Percentiles rank a stretch among this genome's conserved stretches.
These are phyloP conservation scores for Dryas drummondii DNA, from an alignment of 306 rosid species.

Conservation along the genomic window DNA sequence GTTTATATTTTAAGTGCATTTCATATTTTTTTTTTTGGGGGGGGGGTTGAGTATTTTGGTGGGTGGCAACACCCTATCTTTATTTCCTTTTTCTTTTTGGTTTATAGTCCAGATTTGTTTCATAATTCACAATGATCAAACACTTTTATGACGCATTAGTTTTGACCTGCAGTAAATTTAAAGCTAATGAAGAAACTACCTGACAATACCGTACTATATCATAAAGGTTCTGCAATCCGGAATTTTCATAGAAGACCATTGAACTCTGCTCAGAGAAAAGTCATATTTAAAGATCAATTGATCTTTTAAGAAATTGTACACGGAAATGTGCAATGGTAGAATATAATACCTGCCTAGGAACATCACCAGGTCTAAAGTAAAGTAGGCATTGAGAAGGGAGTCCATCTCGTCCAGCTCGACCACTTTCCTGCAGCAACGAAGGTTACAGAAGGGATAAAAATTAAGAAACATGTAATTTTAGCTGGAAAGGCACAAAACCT, in stretches of 20 bases:
- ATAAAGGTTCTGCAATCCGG: constrained; percentile 89
- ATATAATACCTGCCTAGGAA: constrained; percentile 74
- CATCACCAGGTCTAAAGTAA: constrained; percentile 86
- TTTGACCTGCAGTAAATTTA: neutral
- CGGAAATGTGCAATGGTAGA: neutral
- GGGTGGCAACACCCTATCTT: neutral
- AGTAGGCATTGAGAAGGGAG: constrained; percentile 95
- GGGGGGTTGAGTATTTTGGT: neutral
- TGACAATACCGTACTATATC: constrained; percentile 85
- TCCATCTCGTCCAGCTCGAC: constrained; percentile 98
- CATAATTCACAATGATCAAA: neutral
- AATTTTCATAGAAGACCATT: constrained; percentile 92
- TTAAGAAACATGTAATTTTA: constrained; percentile 18
- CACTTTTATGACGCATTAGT: neutral
- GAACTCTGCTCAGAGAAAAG: constrained; percentile 70
- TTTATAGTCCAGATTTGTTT: too few relatives aligned
- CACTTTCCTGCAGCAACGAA: constrained; percentile 72
- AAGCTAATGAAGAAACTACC: constrained; percentile 42
- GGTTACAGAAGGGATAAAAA: constrained; percentile 25
- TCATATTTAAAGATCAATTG: constrained; percentile 15
- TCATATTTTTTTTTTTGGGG: too few relatives aligned
- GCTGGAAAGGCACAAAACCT: constrained; percentile 52
- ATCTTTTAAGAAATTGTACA: constrained; percentile 18
- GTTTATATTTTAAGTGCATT: too few relatives aligned
- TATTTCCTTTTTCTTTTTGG: too few relatives aligned